Evolutionary conservation across 2,329 filamentous ascomycete species (phyloP).

Genomic region (Penicillium crustosum): DNA sequence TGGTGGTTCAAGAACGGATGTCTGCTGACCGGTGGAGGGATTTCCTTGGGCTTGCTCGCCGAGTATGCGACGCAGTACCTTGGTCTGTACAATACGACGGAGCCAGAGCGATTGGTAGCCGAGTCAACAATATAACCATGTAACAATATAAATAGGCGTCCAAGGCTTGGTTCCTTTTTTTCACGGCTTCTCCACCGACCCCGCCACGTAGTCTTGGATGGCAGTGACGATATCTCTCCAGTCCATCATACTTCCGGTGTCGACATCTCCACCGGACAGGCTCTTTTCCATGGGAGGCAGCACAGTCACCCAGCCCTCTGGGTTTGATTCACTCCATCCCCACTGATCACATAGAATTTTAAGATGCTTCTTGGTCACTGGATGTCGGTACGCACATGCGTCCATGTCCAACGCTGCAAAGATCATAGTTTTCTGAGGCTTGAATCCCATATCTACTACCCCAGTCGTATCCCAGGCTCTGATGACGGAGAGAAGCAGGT

Average conservation of each 20-base stretch:
- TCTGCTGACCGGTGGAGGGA: conserved; percentile 61
- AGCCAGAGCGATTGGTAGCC: conserved; percentile 1
- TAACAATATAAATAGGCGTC: conserved; percentile 4
- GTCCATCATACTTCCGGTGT: conserved; percentile 77
- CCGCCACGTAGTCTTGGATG: conserved; percentile 52
- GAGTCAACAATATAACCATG: conserved; percentile 10
- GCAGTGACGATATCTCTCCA: conserved; percentile 72
- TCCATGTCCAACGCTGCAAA: conserved; percentile 85
- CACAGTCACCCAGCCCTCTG: conserved; percentile 65
- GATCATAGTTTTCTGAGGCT: conserved; percentile 59
- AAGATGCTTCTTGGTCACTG: conserved; percentile 73
- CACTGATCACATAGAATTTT: conserved; percentile 70
- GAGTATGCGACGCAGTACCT: conserved; percentile 50
- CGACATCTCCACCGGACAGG: conserved; percentile 81
- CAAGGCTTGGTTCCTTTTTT: background rate
- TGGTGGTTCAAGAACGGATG: conserved; percentile 65
- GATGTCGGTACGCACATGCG: conserved; percentile 85
- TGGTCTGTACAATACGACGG: conserved; percentile 28
- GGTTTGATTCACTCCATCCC: conserved; percentile 52
- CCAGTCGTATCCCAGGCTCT: conserved; percentile 85
- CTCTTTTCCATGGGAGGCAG: conserved; percentile 71
- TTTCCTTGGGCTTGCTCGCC: conserved; percentile 55
- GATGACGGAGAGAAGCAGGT: conserved; percentile 69
- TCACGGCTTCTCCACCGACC: background rate
- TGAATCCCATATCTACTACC: conserved; percentile 49